Evolutionary conservation across 805 yeast genomes (phyloP).

Genomic region (Ogataea corticis): DNA sequence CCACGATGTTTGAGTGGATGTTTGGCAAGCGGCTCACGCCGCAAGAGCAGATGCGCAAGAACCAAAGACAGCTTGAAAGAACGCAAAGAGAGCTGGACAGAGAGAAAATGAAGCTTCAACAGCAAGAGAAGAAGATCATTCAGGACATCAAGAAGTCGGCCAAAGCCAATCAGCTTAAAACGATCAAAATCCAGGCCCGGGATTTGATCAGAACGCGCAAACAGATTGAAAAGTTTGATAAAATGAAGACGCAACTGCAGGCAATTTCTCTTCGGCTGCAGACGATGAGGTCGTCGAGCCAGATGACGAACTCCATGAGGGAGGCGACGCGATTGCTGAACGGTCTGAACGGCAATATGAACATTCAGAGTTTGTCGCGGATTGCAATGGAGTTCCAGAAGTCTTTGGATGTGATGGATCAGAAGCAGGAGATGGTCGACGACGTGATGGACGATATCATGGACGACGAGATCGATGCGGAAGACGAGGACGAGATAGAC

Average conservation of each 20-base stretch:
- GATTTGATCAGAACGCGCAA: conserved; percentile 88
- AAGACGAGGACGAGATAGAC: conserved; percentile 81
- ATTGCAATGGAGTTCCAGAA: conserved; percentile 95
- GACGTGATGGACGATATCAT: conserved; percentile 96
- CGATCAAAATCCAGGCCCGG: conserved; percentile 93
- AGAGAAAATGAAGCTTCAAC: conserved; percentile 82
- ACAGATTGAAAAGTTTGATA: conserved; percentile 82
- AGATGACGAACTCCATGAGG: conserved; percentile 92
- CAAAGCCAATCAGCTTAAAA: conserved; percentile 81
- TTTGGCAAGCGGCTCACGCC: conserved; percentile 94
- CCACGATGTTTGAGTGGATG: conserved; percentile 79
- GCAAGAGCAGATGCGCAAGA: conserved; percentile 90
- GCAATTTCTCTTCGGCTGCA: conserved; percentile 92
- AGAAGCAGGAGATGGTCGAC: conserved; percentile 98
- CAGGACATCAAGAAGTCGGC: conserved; percentile 89
- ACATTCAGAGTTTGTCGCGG: conserved; percentile 81
- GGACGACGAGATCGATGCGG: conserved; percentile 85
- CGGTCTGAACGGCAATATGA: conserved; percentile 85
- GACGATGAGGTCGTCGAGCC: conserved; percentile 88
- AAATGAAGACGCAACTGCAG: conserved; percentile 93
- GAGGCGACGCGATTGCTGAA: conserved; percentile 86
- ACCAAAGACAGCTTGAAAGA: conserved; percentile 91
- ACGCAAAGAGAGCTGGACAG: conserved; percentile 92
- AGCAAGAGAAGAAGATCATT: conserved; percentile 86
- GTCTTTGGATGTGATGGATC: conserved; percentile 96